A percentile compares a stretch with the other conserved stretches of the same genome.
Evolutionary conservation across 257 asterid species (phyloP).

Genomic region (Solanum bulbocastanum): DNA sequence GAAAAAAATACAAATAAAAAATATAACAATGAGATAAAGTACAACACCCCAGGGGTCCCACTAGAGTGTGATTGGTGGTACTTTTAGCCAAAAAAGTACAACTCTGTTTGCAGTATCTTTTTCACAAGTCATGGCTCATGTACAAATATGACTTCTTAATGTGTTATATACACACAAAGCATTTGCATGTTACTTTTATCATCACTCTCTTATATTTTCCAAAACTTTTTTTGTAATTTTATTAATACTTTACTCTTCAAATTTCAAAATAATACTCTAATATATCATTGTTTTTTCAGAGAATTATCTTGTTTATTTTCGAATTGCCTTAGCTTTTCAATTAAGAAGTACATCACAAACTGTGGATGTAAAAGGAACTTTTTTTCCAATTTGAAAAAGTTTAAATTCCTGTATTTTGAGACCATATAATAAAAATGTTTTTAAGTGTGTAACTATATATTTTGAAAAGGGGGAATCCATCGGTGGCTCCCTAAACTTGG

Average conservation of each 20-base stretch:
- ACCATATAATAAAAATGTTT: not conserved
- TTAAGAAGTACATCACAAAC: not conserved
- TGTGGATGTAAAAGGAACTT: not conserved
- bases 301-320: not conserved
- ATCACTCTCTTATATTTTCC: not conserved
- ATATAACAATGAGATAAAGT: not conserved
- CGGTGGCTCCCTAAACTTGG: too few relatives aligned
- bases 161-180: not conserved
- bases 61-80: not conserved
- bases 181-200: not conserved
- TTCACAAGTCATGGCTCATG: not conserved
- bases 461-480: too few relatives aligned
- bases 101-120: conserved; percentile 3
- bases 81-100: conserved; percentile 5
- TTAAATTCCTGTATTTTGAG: not conserved
- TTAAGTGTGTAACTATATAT: not conserved
- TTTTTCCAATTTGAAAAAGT: not conserved
- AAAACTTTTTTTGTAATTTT: not conserved
- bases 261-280: not conserved
- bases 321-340: not conserved
- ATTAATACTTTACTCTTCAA: not conserved
- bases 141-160: not conserved
- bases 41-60: not conserved
- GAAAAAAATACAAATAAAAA: not conserved
- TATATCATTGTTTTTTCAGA: not conserved